Evolutionary conservation across 192 early-diverging fungal genomes (phyloP), one percentile per base, ranked within the genome.

Genomic region (Kappamyces sp.): DNA sequence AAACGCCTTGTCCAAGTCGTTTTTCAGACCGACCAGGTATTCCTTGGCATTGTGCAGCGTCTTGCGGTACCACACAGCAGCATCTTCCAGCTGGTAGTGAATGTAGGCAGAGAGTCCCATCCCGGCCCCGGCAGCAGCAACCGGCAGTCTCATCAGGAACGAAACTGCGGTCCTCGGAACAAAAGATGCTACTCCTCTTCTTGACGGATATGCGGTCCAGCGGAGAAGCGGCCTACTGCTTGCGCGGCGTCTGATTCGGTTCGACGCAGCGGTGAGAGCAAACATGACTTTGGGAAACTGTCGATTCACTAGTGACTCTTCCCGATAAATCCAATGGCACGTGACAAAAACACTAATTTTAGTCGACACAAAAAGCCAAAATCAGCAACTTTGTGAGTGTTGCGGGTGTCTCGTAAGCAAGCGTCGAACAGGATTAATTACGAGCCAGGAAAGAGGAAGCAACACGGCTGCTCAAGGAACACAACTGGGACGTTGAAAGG

Each of bases 401-500:
- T 22, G 22, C 22, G 22, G 22, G 22, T 22, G 22, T 22, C 22
- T 22, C 22, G 22, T 22, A 22, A 22, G 22, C 22, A 22, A 22
- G 22, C 22, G 22, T 22, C 22, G 22, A 22, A 22, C 22, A 22
- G 22, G 22, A 22, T 22, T 22, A 22, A 22, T 22, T 22, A 22
- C 12, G 7, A 29, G 34, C 54, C 29, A 57, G n/a, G 9, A 9
- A 57, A 33, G 9, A 38, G 4, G 45, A 7, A 30, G 54, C 54
- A 7, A 57, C n/a, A 41, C 11, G 8, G 38, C 5, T 57, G 12
- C 38, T 57, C n/a, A 33, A 33, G 45, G 32, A 57, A 31, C 3
- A 38, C 38, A 61, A 78, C 43, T 89, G 87, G 87, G 78, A 88
- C 57, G 46, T 89, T 1, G 77, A 87, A 47, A 59, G 63, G 11